These are phyloP conservation scores for Escovopsis weberi DNA, from an alignment of 2,329 filamentous ascomycete species.

Conservation along the genomic window DNA sequence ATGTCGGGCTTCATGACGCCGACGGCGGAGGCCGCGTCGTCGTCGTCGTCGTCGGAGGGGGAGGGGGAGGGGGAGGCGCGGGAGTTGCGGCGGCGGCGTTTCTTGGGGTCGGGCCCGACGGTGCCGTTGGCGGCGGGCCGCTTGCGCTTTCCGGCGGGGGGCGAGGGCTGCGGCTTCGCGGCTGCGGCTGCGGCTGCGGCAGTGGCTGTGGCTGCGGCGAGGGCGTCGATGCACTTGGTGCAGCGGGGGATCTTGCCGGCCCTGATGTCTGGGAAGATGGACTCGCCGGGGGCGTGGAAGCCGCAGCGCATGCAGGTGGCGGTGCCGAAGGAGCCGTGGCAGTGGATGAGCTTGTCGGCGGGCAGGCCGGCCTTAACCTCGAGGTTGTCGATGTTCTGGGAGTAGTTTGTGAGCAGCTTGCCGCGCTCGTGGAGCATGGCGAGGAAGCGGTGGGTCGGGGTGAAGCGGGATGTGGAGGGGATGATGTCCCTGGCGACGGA, in stretches of 20 bases:
- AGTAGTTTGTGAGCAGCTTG: slow-evolving; percentile 92
- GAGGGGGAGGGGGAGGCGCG: slow-evolving; percentile 7
- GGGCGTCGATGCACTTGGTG: slow-evolving; percentile 46
- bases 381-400: slow-evolving; percentile 96
- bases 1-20: slow-evolving; percentile 96
- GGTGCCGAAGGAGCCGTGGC: slow-evolving; percentile 89
- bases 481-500: slow-evolving; percentile 82
- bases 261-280: slow-evolving; percentile 67
- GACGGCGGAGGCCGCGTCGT: slow-evolving; percentile 40
- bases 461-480: slow-evolving; percentile 63
- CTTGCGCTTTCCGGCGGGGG: slow-evolving; percentile 21
- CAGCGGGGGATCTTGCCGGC: slow-evolving; percentile 66
- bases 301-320: slow-evolving; percentile 78
- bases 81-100: slow-evolving; percentile 17
- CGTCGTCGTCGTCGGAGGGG: slow-evolving; percentile 31
- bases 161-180: neutral
- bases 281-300: slow-evolving; percentile 57
- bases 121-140: slow-evolving; percentile 22
- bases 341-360: slow-evolving; percentile 77
- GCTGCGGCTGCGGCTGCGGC: too few relatives aligned
- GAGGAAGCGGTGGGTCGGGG: slow-evolving; percentile 91
- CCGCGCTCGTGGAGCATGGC: slow-evolving; percentile 71
- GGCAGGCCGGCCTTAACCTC: slow-evolving; percentile 75
- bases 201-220: slow-evolving; percentile 14
- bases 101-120: slow-evolving; percentile 13